A percentile compares a stretch with the other conserved stretches of the same genome.
Evolutionary conservation across 2,329 filamentous ascomycete species (phyloP).

Genomic region (Cytospora chrysosperma): DNA sequence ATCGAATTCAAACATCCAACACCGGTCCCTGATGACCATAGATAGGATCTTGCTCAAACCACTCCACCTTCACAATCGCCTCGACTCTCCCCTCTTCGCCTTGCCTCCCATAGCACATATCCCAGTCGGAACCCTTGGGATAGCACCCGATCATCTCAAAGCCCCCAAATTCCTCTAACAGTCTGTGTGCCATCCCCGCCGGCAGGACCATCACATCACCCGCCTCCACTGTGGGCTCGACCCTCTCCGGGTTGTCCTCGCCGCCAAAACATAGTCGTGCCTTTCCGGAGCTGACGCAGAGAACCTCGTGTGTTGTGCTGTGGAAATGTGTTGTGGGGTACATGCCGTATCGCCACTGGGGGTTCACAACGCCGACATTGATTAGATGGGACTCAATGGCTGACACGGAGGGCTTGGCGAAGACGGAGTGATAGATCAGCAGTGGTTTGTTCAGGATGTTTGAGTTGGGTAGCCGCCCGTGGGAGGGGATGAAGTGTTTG

Average conservation of each 20-base stretch:
- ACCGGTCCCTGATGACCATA: slow-evolving; percentile 55
- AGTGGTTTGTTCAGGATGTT: slow-evolving; percentile 62
- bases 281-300: slow-evolving; percentile 57
- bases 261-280: slow-evolving; percentile 67
- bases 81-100: slow-evolving; percentile 54
- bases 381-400: slow-evolving; percentile 57
- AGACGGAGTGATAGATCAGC: slow-evolving; percentile 63
- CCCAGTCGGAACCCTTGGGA: slow-evolving; percentile 58
- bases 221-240: slow-evolving; percentile 52
- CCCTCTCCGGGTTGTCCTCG: slow-evolving; percentile 55
- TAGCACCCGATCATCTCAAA: slow-evolving; percentile 71
- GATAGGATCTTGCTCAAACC: slow-evolving; percentile 61
- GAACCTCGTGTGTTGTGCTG: slow-evolving; percentile 64
- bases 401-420: slow-evolving; percentile 44
- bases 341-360: slow-evolving; percentile 71
- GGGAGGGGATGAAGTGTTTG: slow-evolving; percentile 57
- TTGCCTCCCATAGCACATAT: slow-evolving; percentile 68
- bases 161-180: slow-evolving; percentile 55
- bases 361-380: slow-evolving; percentile 52
- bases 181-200: slow-evolving; percentile 63
- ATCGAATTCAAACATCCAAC: slow-evolving; percentile 15
- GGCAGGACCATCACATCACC: slow-evolving; percentile 67
- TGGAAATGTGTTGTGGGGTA: slow-evolving; percentile 67
- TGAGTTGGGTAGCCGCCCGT: slow-evolving; percentile 61
- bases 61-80: slow-evolving; percentile 48